A percentile compares a stretch with the other conserved stretches of the same genome.
Conservation (phyloP, 441 rosid species). For the Bruguiera hainesii region DNA sequence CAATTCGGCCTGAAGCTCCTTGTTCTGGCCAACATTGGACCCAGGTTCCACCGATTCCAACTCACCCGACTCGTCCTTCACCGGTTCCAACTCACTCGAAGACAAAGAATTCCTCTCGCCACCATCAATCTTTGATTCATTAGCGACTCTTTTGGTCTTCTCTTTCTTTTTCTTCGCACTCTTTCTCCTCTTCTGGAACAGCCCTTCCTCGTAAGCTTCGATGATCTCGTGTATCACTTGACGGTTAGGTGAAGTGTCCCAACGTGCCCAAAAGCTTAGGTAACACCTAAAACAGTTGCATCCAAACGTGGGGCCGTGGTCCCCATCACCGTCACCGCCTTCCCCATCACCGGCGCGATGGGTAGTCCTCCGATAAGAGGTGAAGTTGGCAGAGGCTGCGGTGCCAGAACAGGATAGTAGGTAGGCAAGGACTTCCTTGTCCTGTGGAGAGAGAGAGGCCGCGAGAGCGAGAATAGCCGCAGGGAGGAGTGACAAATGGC, state of each 20-base stretch:
- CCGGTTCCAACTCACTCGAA: not conserved
- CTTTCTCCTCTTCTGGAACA: conserved; percentile 23
- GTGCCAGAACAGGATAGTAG: conserved; percentile 33
- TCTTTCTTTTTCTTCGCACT: conserved; percentile 25
- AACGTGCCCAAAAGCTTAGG: conserved; percentile 40
- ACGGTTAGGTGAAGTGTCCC: conserved; percentile 42
- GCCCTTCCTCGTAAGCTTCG: conserved; percentile 39
- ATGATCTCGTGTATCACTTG: conserved; percentile 41
- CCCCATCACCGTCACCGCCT: not conserved
- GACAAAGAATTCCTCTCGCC: too few species aligned
- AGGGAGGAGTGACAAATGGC: conserved; percentile 38
- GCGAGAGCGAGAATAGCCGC: conserved; percentile 33
- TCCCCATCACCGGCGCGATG: not conserved
- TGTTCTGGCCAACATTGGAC: not conserved
- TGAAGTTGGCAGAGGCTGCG: not conserved
- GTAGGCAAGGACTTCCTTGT: conserved; percentile 47
- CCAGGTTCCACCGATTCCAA: conserved; percentile 5
- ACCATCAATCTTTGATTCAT: not conserved
- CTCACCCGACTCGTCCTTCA: conserved; percentile 6
- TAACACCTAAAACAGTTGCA: conserved; percentile 47
- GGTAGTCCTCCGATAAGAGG: not conserved
- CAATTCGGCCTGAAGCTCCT: conserved; percentile 11
- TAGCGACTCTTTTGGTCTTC: conserved; percentile 13
- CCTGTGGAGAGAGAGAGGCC: conserved; percentile 36
- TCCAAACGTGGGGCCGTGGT: conserved; percentile 30